A percentile compares a stretch with the other conserved stretches of the same genome.
phyloP scores from a whole-genome alignment of 345 rosid genomes.

The Firmiana major region DNA sequence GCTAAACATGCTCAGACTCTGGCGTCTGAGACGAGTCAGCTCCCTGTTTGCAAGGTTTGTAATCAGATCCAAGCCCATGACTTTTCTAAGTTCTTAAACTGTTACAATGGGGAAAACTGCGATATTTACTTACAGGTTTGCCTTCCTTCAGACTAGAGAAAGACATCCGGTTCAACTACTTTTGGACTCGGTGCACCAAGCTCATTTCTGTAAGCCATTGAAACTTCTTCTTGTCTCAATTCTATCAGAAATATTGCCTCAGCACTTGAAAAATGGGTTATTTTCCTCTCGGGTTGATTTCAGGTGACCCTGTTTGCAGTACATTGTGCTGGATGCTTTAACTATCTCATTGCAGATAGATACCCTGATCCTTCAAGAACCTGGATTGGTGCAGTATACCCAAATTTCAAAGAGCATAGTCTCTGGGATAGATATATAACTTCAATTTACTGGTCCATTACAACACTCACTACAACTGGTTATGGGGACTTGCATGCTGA shows the following conservation, averaged over 20 bases:
- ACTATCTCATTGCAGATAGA: conserved; percentile 83
- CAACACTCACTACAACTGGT: conserved; percentile 92
- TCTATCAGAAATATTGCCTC: conserved; percentile 5
- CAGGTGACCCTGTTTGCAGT: conserved; percentile 91
- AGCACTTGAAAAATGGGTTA: conserved; percentile 2
- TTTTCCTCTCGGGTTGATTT: conserved; percentile 14
- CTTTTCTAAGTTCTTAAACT: background rate
- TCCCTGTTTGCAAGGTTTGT: conserved; percentile 84
- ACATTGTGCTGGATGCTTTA: conserved; percentile 96
- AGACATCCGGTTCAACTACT: conserved; percentile 96
- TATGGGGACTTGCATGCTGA: conserved; percentile 92
- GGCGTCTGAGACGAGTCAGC: conserved; percentile 97
- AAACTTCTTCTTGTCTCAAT: conserved; percentile 13
- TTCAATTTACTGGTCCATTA: conserved; percentile 87
- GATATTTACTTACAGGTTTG: conserved; percentile 22
- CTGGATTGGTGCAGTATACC: conserved; percentile 77
- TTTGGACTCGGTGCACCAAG: conserved; percentile 95
- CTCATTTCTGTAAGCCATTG: conserved; percentile 63
- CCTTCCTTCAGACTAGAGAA: conserved; percentile 81
- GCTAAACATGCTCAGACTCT: conserved; percentile 91
- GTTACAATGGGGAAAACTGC: conserved; percentile 7
- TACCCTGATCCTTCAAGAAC: conserved; percentile 78
- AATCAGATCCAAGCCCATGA: conserved; percentile 14
- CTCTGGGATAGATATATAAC: conserved; percentile 85
- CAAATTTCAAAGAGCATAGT: conserved; percentile 62